Conservation (phyloP, 371 early-diverging fungal genomes). For the Lichtheimia hyalospora region DNA sequence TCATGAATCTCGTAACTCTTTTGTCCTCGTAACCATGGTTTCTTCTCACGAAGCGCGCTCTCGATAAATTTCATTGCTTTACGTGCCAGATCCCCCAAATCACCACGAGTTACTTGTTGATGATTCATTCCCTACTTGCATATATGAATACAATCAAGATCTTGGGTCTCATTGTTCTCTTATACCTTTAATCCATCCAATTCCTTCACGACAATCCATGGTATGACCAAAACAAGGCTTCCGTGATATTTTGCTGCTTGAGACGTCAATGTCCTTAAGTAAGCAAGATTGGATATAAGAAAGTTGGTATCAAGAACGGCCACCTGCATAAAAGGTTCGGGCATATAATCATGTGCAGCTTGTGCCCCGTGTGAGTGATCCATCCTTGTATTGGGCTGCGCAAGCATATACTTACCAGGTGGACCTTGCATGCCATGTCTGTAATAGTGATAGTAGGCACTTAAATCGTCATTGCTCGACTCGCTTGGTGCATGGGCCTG, state of each 20-base stretch:
- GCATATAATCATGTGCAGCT: neutral
- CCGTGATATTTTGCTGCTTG: constrained; percentile 25
- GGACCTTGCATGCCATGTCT: neutral
- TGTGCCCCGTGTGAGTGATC: too few relatives aligned
- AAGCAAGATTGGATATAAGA: constrained; percentile 36
- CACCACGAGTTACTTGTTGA: neutral
- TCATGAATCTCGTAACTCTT: constrained; percentile 25
- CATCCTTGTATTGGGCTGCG: too few relatives aligned
- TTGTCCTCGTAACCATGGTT: constrained; percentile 29
- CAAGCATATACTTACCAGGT: neutral
- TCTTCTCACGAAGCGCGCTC: constrained; percentile 11
- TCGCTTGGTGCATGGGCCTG: too few relatives aligned
- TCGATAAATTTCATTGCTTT: constrained; percentile 39
- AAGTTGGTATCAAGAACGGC: constrained; percentile 44
- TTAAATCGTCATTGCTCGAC: neutral
- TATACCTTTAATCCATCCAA: constrained; percentile 44
- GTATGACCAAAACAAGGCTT: constrained; percentile 26
- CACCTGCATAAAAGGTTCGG: constrained; percentile 13
- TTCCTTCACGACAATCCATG: constrained; percentile 43
- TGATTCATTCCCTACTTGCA: too few relatives aligned
- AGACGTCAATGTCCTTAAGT: constrained; percentile 17
- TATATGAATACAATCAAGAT: too few relatives aligned
- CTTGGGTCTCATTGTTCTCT: too few relatives aligned
- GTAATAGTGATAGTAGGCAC: neutral
- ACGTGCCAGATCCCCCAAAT: constrained; percentile 21